phyloP scores from a whole-genome alignment of 345 rosid genomes.

The Brassica carinata region DNA sequence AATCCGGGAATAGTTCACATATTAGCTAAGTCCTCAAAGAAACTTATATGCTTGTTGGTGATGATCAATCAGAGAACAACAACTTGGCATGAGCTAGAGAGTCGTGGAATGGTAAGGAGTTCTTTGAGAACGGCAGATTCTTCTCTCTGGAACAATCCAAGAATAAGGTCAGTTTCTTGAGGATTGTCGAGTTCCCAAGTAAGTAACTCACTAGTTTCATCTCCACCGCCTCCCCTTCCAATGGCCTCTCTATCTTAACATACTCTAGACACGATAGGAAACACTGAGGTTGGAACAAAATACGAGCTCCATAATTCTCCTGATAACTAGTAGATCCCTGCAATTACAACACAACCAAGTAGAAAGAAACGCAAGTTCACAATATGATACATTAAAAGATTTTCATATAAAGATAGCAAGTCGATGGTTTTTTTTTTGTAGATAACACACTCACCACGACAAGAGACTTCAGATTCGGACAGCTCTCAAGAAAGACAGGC shows the following conservation, averaged over 20 bases:
- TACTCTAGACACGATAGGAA: neutral
- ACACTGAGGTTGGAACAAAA: neutral
- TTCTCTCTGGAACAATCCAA: neutral
- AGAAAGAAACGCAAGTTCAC: neutral
- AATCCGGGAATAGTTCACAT: neutral
- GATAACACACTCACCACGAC: neutral
- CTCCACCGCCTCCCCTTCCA: neutral
- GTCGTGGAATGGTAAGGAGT: neutral
- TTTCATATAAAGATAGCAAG: neutral
- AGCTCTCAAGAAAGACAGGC: constrained; percentile 24
- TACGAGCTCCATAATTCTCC: neutral
- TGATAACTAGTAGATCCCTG: neutral
- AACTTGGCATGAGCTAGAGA: neutral
- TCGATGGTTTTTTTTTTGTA: neutral
- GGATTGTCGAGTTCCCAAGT: neutral
- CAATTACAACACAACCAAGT: neutral
- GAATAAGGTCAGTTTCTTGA: constrained; percentile 16
- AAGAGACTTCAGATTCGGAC: constrained; percentile 21
- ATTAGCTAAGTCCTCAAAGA: neutral
- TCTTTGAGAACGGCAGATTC: neutral
- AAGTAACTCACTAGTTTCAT: constrained; percentile 12
- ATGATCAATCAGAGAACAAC: neutral
- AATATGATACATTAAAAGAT: neutral
- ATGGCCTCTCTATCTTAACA: neutral
- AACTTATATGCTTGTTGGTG: neutral